Evolutionary conservation across 805 yeast species (phyloP), one percentile per base, ranked within the genome.

Genomic region (Candida parachauliodes): DNA sequence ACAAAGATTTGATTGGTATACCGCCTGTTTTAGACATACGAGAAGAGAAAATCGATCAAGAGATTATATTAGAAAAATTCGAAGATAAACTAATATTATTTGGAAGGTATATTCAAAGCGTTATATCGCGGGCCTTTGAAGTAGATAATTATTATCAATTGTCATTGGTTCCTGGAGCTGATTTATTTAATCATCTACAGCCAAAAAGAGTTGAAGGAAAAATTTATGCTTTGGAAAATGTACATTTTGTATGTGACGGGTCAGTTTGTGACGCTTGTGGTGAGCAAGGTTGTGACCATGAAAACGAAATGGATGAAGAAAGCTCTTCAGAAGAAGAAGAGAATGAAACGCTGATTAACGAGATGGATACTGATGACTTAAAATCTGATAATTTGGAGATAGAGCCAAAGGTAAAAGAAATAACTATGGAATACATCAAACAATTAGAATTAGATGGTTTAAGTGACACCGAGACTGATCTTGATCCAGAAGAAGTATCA

Each of bases 111-210:
- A 77, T 77, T 5, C 76, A 72, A 49, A 74, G 81, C 0, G 70
- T 87, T 11, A 78, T 89, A 0, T 77, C 93, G 1, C 70, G 96
- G 43, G 88, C 89, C 1, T 89, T 91, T 55, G 80, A 79, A 28
- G 76, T 89, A 20, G 98, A 91, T 57, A 69, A 70, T 34, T 88
- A 59, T 53, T 87, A 83, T 49, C 84, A 79, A 22, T 68, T 81
- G 21, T 87, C 85, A 0, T 62, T 91, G 34, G 95, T 89, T 17
- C 96, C 97, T 0, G 86, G 88, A 11, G 97, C 96, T 0, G 96
- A 89, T 59, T 62, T 91, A 24, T 87, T 88, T 61, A 89, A 89
- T 48, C 96, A 88, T 52, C 55, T 63, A 28, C 56, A 69, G 5
- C 70, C 78, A 58, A 24, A 37, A 5, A 16, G 47, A 5, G 36